Percentiles rank a stretch among this genome's conserved stretches.
Conservation (phyloP, 495 filamentous ascomycete genomes). For the Parathielavia hyrcaniae region DNA sequence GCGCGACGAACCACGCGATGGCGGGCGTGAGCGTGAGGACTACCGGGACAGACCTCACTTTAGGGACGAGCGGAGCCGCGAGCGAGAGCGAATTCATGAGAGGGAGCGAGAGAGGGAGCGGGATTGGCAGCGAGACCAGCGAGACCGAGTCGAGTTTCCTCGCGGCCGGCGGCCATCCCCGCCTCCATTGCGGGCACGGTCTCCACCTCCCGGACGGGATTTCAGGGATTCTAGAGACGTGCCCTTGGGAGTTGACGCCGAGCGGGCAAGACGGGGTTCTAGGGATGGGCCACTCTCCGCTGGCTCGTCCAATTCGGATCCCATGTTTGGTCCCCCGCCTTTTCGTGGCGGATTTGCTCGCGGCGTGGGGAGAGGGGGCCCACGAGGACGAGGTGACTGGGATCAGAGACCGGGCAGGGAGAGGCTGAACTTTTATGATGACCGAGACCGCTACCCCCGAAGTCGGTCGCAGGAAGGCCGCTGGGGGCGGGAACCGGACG, state of each 20-base stretch:
- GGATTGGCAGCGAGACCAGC: slow-evolving; percentile 22
- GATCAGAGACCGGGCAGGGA: slow-evolving; percentile 57
- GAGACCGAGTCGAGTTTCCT: slow-evolving; percentile 42
- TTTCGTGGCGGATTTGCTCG: slow-evolving; percentile 49
- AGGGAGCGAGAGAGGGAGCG: slow-evolving; percentile 25
- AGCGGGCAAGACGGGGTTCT: slow-evolving; percentile 47
- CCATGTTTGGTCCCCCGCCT: slow-evolving; percentile 46
- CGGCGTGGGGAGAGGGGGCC: slow-evolving; percentile 46
- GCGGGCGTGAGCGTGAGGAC: slow-evolving; percentile 55
- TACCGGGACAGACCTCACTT: slow-evolving; percentile 46
- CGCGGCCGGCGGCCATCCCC: slow-evolving; percentile 42
- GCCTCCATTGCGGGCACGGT: slow-evolving; percentile 38
- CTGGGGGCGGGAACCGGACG: slow-evolving; percentile 46
- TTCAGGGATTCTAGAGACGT: slow-evolving; percentile 33
- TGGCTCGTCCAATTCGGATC: slow-evolving; percentile 62
- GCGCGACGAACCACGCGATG: slow-evolving; percentile 56
- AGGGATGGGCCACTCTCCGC: slow-evolving; percentile 59
- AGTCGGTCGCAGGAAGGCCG: slow-evolving; percentile 67
- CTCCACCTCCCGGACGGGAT: slow-evolving; percentile 31
- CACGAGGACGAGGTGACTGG: slow-evolving; percentile 63
- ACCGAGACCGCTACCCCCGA: slow-evolving; percentile 48
- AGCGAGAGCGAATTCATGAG: slow-evolving; percentile 30
- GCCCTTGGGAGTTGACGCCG: slow-evolving; percentile 44
- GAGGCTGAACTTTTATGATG: slow-evolving; percentile 43
- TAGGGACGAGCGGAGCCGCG: slow-evolving; percentile 42